phyloP scores from a whole-genome alignment of 345 rosid species.

The Eucalyptus marginata region DNA sequence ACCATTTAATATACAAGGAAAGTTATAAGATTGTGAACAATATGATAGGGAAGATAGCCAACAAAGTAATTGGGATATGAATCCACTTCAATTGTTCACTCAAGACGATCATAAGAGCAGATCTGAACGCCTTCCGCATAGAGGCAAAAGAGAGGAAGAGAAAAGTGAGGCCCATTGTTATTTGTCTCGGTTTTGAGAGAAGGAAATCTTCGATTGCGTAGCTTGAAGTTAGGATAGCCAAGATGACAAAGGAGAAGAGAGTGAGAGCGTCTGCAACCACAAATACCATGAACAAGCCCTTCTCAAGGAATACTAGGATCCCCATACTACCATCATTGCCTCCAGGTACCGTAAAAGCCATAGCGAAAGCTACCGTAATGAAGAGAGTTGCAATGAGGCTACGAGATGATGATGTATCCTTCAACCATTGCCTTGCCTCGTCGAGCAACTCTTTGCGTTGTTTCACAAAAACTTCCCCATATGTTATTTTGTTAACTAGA shows the following conservation, averaged over 20 bases:
- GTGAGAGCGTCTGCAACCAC: not conserved
- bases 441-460: not conserved
- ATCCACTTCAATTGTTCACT: not conserved
- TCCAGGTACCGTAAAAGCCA: not conserved
- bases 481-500: not conserved
- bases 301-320: not conserved
- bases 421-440: not conserved
- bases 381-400: not conserved
- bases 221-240: not conserved
- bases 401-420: not conserved
- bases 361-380: not conserved
- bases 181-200: no score
- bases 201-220: not conserved
- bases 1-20: not conserved
- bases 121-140: no score
- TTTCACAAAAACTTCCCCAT: not conserved
- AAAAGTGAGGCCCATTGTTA: no score
- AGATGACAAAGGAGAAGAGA: not conserved
- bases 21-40: not conserved
- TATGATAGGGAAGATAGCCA: not conserved
- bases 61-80: not conserved
- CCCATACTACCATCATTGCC: not conserved
- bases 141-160: no score
- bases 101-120: not conserved
- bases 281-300: not conserved